A percentile compares a stretch with the other conserved stretches of the same genome.
These are phyloP conservation scores for Parathielavia appendiculata DNA, from an alignment of 495 filamentous ascomycete species.

Conservation along the genomic window DNA sequence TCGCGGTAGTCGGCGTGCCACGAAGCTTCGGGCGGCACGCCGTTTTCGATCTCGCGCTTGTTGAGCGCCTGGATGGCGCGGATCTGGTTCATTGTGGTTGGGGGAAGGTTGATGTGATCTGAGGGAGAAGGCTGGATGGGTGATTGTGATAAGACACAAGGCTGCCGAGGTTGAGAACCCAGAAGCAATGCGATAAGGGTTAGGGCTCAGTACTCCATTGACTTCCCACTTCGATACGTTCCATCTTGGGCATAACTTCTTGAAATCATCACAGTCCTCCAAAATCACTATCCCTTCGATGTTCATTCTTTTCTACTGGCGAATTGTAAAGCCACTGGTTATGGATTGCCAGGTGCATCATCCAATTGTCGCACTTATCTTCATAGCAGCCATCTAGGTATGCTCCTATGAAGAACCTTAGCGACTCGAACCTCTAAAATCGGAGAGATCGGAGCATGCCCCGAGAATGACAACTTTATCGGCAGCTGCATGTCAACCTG, in stretches of 20 bases:
- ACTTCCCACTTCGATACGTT: too few relatives aligned
- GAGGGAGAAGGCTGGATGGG: slow-evolving; percentile 15
- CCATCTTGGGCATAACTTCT: too few relatives aligned
- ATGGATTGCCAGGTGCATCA: too few relatives aligned
- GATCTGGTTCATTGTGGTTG: slow-evolving; percentile 74
- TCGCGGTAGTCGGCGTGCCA: slow-evolving; percentile 98
- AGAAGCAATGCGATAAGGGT: background rate
- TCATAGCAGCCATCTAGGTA: background rate
- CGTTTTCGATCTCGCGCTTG: slow-evolving; percentile 88
- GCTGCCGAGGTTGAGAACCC: slow-evolving; percentile 15
- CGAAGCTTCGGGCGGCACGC: slow-evolving; percentile 73
- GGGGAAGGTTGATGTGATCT: background rate
- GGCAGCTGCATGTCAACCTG: background rate
- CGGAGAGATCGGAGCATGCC: background rate
- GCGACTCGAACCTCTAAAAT: background rate
- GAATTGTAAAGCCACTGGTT: too few relatives aligned
- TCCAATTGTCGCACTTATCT: too few relatives aligned
- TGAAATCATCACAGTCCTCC: too few relatives aligned
- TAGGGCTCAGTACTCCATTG: too few relatives aligned
- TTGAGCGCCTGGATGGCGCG: slow-evolving; percentile 88
- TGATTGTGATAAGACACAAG: slow-evolving; percentile 4
- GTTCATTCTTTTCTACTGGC: too few relatives aligned
- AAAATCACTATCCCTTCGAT: too few relatives aligned
- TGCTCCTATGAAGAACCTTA: too few relatives aligned
- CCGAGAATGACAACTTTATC: background rate